Evolutionary conservation across 768 basidiomycete genomes (phyloP), one percentile per base, ranked within the genome.

Genomic region (Amanita muscaria): DNA sequence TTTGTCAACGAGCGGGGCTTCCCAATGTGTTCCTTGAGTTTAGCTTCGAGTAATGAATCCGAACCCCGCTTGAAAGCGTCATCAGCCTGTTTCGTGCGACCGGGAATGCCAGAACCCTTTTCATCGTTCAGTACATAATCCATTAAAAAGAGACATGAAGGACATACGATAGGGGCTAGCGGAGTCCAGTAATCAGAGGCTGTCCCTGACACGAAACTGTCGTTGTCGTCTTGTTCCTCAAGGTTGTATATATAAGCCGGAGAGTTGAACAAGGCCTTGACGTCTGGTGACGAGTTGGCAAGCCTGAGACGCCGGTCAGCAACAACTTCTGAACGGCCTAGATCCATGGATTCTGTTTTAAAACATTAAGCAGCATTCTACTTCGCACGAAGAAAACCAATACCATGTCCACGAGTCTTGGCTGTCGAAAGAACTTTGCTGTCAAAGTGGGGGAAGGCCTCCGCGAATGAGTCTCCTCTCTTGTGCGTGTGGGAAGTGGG

Each of bases 371-470:
- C 19, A 27, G 23, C 24, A 16, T 31, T 40, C 19, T 40, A 44
- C 24, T 30, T 39, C 40, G 23, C 24, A 40, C 11, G 12, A 33
- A 38, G 34, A 24, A 51, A 49, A 43, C 27, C 39, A 31, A 49
- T 52, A 72, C 72, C 73, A 63, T 70, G 69, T 57, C 85, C 84
- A 47, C 78, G 76, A 40, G 80, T 76, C 54, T 79, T 73, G 7
- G 83, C 77, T 16, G 85, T 83, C 12, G 91, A 83, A 38, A 96
- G 71, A 1, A 96, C 79, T 63, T 92, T 96, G 66, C 88, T 90
- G 59, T 96, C 90, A 61, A 96, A 94, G 62, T 94, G 91, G 19
- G 91, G 88, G 73, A 94, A 93, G 2, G 92, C 88, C 58, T 94
- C 91, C 25, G 91, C 84, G 57, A 94, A 93, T 1, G 91, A 90